A percentile compares a stretch with the other conserved stretches of the same genome.
Evolutionary conservation across 2,329 filamentous ascomycete species (phyloP).

Genomic region (Pseudocercospora vitis): DNA sequence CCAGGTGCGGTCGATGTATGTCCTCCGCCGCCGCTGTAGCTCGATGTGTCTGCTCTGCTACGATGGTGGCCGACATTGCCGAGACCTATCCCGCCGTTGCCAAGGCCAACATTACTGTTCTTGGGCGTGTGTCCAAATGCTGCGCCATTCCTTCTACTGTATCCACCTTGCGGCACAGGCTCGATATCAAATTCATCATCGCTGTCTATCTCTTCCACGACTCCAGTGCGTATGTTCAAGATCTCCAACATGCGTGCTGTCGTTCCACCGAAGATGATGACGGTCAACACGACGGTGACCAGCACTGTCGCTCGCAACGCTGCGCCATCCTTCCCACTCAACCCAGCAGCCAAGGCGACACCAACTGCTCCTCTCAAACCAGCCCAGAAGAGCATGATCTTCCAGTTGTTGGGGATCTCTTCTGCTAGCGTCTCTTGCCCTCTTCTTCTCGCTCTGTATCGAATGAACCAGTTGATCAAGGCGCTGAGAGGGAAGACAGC

Average conservation of each 20-base stretch:
- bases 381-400: conserved; percentile 99
- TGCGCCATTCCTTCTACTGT: conserved; percentile 75
- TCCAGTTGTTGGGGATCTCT: conserved; percentile 90
- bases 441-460: conserved; percentile 75
- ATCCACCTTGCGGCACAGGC: conserved; percentile 60
- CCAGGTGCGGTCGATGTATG: conserved; percentile 48
- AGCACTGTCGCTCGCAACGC: conserved; percentile 92
- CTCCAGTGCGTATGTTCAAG: conserved; percentile 89
- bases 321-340: conserved; percentile 69
- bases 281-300: conserved; percentile 93
- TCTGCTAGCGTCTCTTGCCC: conserved; percentile 72
- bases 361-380: conserved; percentile 93
- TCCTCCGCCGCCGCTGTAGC: conserved; percentile 60
- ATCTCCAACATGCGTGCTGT: conserved; percentile 98
- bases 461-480: conserved; percentile 88
- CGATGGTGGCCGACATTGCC: conserved; percentile 36
- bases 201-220: conserved; percentile 94
- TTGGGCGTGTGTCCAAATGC: conserved; percentile 77
- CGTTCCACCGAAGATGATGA: conserved; percentile 98
- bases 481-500: conserved; percentile 91
- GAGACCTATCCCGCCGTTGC: conserved; percentile 36
- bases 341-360: conserved; percentile 85
- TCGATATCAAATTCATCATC: conserved; percentile 99
- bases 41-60: conserved; percentile 53
- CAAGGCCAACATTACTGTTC: conserved; percentile 51